phyloP scores from a whole-genome alignment of 306 rosid species.

The Cicer judaicum region DNA sequence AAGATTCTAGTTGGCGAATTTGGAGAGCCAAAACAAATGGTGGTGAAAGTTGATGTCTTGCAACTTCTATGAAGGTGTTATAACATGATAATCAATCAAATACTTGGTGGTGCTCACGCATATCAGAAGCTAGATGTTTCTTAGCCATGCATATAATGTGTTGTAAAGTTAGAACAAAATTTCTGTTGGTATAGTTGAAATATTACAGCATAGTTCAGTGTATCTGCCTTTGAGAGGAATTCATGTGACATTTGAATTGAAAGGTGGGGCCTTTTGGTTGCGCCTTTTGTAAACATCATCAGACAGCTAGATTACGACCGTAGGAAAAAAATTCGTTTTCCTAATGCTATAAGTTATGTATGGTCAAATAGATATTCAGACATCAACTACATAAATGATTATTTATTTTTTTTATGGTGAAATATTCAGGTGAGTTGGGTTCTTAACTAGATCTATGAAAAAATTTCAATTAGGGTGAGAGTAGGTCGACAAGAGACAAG shows the following conservation, averaged over 20 bases:
- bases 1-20: slow-evolving; percentile 17
- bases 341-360: background rate
- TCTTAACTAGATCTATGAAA: no score
- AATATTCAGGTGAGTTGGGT: background rate
- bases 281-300: slow-evolving; percentile 27
- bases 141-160: slow-evolving; percentile 35
- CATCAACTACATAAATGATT: background rate
- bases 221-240: slow-evolving; percentile 30
- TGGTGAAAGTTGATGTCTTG: background rate
- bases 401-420: background rate
- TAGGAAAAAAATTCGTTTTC: background rate
- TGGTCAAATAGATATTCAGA: background rate
- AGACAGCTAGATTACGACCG: background rate
- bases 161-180: slow-evolving; percentile 38
- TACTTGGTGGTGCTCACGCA: slow-evolving; percentile 12
- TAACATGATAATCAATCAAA: slow-evolving; percentile 11
- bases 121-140: slow-evolving; percentile 26
- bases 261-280: slow-evolving; percentile 22
- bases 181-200: slow-evolving; percentile 11
- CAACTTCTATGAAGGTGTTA: slow-evolving; percentile 5
- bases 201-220: slow-evolving; percentile 41
- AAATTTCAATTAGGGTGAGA: no score
- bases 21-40: slow-evolving; percentile 29
- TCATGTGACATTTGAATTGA: background rate
- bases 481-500: no score